Evolutionary conservation across 257 asterid genomes (phyloP), one percentile per base, ranked within the genome.

Genomic region (Verbena officinalis): DNA sequence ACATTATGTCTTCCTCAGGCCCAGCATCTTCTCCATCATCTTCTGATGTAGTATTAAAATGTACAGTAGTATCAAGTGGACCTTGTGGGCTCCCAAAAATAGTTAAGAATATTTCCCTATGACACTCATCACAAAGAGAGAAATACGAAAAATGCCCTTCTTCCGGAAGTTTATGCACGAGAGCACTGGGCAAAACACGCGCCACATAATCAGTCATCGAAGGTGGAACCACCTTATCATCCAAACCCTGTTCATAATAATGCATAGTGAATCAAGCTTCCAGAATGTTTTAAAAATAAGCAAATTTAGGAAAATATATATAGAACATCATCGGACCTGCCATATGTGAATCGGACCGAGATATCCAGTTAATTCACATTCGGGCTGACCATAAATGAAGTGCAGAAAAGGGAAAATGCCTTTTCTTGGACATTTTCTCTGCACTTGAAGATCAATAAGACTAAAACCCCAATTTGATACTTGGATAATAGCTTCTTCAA

Each of bases 331-430:
- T 31, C 75, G 2, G 31, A 87, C 98, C 97, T 92, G 98, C 97
- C 97, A 92, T 76, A 89, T 74, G 78, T 92, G 98, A 31, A 92
- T 77, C n/a, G 93, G 93, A 65, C 98, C 97, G 2, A 77, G 93
- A 81, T 78, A 92, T 66, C 98, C 98, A 14, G 88, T 84, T 68
- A 84, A 61, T 51, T 78, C 76, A 44, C 96, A 87, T 61, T 85
- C 84, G 4, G 86, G 85, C 65, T 77, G 80, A 31, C 82, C 84
- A 69, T 85, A 76, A 31, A 87, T 59, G 72, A 84, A 89, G 20
- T 76, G 83, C 20, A 89, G 84, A 95, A 95, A 92, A 8, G 88
- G 77, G 62, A 89, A 21, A 40, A 91, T 46, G 70, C 97, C 70
- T 64, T 66, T 79, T 22, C 88, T 72, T 6, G 72, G 65, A 64